Conservation (phyloP, 2,329 filamentous ascomycete species). For the Neopestalotiopsis rosae region DNA sequence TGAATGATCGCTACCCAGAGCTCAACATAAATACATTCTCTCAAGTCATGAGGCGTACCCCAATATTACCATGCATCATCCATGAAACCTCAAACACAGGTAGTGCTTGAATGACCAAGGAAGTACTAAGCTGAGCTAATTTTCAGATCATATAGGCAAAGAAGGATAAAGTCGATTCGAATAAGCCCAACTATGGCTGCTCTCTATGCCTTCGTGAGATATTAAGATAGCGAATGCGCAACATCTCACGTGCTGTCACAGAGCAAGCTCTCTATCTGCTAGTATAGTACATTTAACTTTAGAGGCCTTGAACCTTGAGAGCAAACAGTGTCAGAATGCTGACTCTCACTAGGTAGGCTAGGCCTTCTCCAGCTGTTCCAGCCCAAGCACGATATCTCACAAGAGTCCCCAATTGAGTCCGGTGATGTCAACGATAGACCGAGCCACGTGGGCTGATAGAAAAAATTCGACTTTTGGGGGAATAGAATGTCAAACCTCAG, state of each 20-base stretch:
- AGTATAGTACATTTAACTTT: conserved; percentile 9
- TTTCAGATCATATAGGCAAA: conserved; percentile 14
- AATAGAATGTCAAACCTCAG: background rate
- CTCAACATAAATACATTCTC: background rate
- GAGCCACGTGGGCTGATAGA: conserved; percentile 3
- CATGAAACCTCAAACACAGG: background rate
- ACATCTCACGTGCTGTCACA: conserved; percentile 8
- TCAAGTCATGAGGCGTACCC: background rate
- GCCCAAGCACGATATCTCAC: background rate
- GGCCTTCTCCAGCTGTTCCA: background rate
- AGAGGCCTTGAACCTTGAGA: background rate
- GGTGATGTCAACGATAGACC: conserved; percentile 18
- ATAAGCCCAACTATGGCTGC: background rate
- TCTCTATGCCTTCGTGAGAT: conserved; percentile 4
- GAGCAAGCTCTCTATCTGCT: conserved; percentile 14
- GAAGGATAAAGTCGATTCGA: conserved; percentile 5
- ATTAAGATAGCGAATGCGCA: conserved; percentile 18
- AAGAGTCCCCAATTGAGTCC: background rate
- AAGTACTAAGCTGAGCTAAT: background rate
- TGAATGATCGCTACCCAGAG: background rate
- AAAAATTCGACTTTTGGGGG: conserved; percentile 14
- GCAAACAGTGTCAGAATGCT: background rate
- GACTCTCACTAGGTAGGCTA: background rate
- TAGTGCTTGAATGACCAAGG: background rate
- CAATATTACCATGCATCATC: background rate